Conservation (phyloP, 495 filamentous ascomycete species). For the Aspergillus biplanus region DNA sequence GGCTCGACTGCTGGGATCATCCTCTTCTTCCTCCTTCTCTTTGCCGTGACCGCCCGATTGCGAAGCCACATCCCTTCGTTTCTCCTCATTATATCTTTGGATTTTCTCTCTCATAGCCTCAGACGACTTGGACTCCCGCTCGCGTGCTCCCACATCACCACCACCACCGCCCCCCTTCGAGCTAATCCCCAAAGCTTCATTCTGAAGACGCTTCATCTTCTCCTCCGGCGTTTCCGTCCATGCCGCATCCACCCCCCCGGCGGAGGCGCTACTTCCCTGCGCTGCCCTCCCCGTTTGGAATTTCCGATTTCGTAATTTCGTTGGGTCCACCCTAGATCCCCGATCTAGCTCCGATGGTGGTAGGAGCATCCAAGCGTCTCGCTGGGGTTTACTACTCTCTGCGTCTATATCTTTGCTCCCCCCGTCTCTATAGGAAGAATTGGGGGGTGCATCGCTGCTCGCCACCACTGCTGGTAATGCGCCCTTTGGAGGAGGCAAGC, state of each 20-base stretch:
- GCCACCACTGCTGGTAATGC: constrained; percentile 14
- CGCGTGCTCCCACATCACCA: neutral
- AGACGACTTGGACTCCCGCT: constrained; percentile 19
- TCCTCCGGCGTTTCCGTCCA: constrained; percentile 95
- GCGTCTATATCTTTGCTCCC: neutral
- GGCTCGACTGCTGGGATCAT: constrained; percentile 85
- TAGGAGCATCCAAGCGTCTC: constrained; percentile 94
- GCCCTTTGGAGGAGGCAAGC: constrained; percentile 62
- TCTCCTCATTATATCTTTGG: constrained; percentile 64
- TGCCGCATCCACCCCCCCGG: constrained; percentile 54
- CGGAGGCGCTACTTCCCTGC: constrained; percentile 43
- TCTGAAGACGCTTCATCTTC: constrained; percentile 76
- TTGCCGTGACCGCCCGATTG: constrained; percentile 50
- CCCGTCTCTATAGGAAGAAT: too few species aligned
- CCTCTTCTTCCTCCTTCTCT: constrained; percentile 77
- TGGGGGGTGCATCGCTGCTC: neutral
- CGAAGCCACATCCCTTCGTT: constrained; percentile 65
- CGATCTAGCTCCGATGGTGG: constrained; percentile 71
- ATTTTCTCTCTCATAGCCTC: constrained; percentile 57
- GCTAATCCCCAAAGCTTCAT: constrained; percentile 80
- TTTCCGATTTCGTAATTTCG: constrained; percentile 77
- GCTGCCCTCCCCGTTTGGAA: constrained; percentile 77
- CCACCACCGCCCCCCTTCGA: constrained; percentile 11
- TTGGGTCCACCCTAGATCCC: constrained; percentile 76
- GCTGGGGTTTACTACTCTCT: constrained; percentile 47